phyloP scores from a whole-genome alignment of 768 basidiomycete genomes.

The Neoboletus magnificus region DNA sequence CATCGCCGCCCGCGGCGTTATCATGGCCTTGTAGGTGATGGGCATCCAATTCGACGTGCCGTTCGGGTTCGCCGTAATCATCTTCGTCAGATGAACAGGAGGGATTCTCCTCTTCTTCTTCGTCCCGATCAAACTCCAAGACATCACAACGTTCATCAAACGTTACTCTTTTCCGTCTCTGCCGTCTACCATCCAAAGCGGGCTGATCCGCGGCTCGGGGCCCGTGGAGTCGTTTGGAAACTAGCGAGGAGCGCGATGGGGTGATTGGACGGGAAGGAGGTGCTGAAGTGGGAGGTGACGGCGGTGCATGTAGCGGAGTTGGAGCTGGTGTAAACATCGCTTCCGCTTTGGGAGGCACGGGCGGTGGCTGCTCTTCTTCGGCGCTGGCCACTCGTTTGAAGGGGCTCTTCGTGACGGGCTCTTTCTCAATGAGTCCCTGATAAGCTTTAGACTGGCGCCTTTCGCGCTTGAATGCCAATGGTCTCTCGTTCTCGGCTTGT shows the following conservation, averaged over 20 bases:
- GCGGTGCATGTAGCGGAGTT: conserved; percentile 11
- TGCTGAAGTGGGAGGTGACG: conserved; percentile 38
- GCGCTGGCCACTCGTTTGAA: conserved; percentile 44
- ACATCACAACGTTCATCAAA: conserved; percentile 82
- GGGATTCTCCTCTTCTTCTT: conserved; percentile 51
- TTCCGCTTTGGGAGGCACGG: conserved; percentile 27
- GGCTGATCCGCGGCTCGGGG: conserved; percentile 55
- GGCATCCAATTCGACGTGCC: conserved; percentile 7
- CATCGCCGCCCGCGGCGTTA: neutral
- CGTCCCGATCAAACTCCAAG: conserved; percentile 70
- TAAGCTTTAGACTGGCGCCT: conserved; percentile 73
- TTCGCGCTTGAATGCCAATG: conserved; percentile 65
- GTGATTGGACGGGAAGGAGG: conserved; percentile 36
- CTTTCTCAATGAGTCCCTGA: conserved; percentile 68
- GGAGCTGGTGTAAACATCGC: neutral
- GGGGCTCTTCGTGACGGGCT: conserved; percentile 81
- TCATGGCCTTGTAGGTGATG: conserved; percentile 11
- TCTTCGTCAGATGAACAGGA: conserved; percentile 42
- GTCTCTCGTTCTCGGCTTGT: conserved; percentile 69
- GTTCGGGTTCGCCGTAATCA: conserved; percentile 22
- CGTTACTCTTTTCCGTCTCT: conserved; percentile 72
- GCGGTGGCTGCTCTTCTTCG: conserved; percentile 31
- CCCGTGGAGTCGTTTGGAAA: conserved; percentile 71
- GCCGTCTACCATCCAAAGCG: conserved; percentile 36
- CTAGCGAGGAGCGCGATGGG: conserved; percentile 59